Evolutionary conservation across 495 filamentous ascomycete species (phyloP).

Genomic region (Cercophora samala): DNA sequence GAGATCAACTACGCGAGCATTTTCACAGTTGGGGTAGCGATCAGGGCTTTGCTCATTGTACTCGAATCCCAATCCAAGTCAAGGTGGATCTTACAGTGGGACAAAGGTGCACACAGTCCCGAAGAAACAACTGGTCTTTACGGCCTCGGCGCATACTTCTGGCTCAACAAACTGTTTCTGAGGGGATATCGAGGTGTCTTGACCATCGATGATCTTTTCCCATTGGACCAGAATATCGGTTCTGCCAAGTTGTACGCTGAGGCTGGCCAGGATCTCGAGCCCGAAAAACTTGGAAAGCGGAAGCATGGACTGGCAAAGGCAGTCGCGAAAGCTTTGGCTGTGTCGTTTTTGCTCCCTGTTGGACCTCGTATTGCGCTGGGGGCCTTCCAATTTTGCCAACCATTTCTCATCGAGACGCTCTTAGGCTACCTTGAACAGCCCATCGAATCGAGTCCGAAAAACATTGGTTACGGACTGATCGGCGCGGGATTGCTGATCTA

Average conservation of each 20-base stretch:
- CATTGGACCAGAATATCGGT: conserved; percentile 33
- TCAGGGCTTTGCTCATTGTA: conserved; percentile 51
- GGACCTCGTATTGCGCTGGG: conserved; percentile 31
- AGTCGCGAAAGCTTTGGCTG: conserved; percentile 21
- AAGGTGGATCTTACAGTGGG: conserved; percentile 30
- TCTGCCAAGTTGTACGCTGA: conserved; percentile 18
- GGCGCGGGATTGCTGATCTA: conserved; percentile 34
- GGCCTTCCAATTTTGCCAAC: conserved; percentile 60
- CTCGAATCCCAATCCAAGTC: conserved; percentile 57
- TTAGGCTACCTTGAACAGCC: conserved; percentile 46
- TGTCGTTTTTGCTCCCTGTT: conserved; percentile 34
- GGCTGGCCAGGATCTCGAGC: conserved; percentile 13
- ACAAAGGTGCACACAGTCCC: conserved; percentile 34
- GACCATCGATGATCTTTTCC: conserved; percentile 23
- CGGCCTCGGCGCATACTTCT: conserved; percentile 23
- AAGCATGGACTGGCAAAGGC: conserved; percentile 23
- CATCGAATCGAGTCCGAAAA: conserved; percentile 33
- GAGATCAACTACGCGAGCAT: conserved; percentile 39
- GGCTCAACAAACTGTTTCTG: conserved; percentile 28
- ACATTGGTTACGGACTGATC: conserved; percentile 44
- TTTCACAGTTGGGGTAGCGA: conserved; percentile 44
- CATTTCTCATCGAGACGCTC: conserved; percentile 58
- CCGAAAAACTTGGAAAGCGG: conserved; percentile 9
- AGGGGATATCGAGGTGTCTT: conserved; percentile 22
- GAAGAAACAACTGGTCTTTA: conserved; percentile 58